These are phyloP conservation scores for Cryptococcus sp. DNA, from an alignment of 1,284 basidiomycete species.

Conservation along the genomic window DNA sequence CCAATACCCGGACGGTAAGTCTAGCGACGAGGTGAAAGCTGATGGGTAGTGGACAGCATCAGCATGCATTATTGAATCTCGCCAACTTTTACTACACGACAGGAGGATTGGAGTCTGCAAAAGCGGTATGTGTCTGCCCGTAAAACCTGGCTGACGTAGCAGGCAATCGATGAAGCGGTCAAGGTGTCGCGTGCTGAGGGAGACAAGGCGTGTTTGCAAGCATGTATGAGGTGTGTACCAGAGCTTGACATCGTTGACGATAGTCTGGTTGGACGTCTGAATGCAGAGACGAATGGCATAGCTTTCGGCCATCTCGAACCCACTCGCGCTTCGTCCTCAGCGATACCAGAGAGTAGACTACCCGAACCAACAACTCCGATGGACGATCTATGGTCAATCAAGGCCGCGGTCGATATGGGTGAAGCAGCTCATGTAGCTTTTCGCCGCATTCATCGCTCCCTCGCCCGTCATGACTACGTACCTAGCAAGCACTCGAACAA, in stretches of 20 bases:
- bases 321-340: constrained; percentile 15
- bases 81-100: constrained; percentile 43
- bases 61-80: constrained; percentile 46
- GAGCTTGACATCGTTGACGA: background rate
- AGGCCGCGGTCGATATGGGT: constrained; percentile 41
- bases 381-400: constrained; percentile 44
- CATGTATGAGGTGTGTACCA: constrained; percentile 38
- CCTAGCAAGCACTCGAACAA: constrained; percentile 9
- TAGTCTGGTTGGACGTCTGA: background rate
- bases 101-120: constrained; percentile 36
- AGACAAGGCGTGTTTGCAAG: constrained; percentile 39
- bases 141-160: background rate
- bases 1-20: constrained; percentile 26
- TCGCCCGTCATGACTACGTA: constrained; percentile 13
- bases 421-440: constrained; percentile 42
- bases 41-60: constrained; percentile 33
- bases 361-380: constrained; percentile 24
- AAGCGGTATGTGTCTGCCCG: constrained; percentile 2
- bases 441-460: constrained; percentile 31
- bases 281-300: too few relatives aligned
- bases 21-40: background rate
- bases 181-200: constrained; percentile 38
- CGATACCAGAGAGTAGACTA: constrained; percentile 18
- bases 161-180: constrained; percentile 44
- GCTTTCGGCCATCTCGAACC: constrained; percentile 7